Conservation (phyloP, 768 basidiomycete species). For the Amylocystis lapponica region DNA sequence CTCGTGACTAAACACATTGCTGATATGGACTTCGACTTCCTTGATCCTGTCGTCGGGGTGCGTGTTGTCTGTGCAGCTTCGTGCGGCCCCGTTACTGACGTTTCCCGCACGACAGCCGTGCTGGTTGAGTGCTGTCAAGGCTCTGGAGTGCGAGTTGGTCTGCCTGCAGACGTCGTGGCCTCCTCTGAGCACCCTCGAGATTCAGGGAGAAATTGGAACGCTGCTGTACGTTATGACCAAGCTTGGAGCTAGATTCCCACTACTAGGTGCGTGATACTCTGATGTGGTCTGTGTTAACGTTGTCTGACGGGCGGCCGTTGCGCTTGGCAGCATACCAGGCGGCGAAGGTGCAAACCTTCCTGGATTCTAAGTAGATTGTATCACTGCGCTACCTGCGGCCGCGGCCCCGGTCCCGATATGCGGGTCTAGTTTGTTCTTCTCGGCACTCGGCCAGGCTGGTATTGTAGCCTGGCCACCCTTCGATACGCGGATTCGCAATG, state of each 20-base stretch:
- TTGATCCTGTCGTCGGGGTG: conserved; percentile 79
- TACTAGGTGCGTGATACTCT: conserved; percentile 34
- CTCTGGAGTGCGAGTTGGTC: conserved; percentile 61
- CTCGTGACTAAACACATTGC: conserved; percentile 56
- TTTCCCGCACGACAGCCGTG: conserved; percentile 43
- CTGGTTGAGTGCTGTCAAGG: conserved; percentile 66
- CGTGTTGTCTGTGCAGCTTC: conserved; percentile 20
- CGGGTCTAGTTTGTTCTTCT: neutral
- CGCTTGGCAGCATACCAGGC: conserved; percentile 23
- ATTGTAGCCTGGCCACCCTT: too few species aligned
- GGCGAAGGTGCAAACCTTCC: conserved; percentile 23
- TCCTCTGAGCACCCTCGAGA: conserved; percentile 44
- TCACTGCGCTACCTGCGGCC: too few species aligned
- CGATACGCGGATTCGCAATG: too few species aligned
- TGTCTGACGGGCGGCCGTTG: conserved; percentile 6
- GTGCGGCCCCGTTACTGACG: neutral
- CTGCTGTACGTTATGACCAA: conserved; percentile 61
- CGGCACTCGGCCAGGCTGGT: too few species aligned
- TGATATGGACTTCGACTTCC: conserved; percentile 60
- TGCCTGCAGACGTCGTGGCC: conserved; percentile 61
- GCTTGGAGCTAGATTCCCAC: conserved; percentile 54
- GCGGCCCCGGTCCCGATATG: neutral
- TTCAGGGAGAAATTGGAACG: conserved; percentile 55
- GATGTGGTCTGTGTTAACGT: neutral
- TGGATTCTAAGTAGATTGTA: conserved; percentile 20